phyloP scores from a whole-genome alignment of 176 grass and related monocot genomes.

The Aegilops umbellulata region DNA sequence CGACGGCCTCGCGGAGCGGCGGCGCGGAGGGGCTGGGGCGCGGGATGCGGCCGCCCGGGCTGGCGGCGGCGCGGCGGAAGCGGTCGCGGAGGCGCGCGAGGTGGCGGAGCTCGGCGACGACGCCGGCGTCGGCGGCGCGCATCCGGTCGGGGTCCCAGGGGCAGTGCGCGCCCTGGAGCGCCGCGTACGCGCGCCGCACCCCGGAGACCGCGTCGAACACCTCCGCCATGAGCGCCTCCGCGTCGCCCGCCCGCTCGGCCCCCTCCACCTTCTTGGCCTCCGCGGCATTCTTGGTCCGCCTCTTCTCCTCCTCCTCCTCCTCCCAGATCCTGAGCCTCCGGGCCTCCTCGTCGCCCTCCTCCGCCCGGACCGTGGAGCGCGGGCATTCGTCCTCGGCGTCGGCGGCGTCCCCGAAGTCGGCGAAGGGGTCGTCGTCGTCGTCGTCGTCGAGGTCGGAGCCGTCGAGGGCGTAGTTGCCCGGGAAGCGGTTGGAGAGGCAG shows the following conservation, averaged over 20 bases:
- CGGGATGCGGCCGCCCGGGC: slow-evolving; percentile 13
- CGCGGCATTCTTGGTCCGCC: not conserved
- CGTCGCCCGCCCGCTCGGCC: slow-evolving; percentile 32
- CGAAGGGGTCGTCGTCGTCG: slow-evolving; percentile 43
- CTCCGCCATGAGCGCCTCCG: slow-evolving; percentile 73
- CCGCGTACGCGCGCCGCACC: slow-evolving; percentile 66
- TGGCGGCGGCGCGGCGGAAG: slow-evolving; percentile 59
- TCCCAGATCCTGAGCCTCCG: slow-evolving; percentile 80
- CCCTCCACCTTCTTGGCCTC: not conserved
- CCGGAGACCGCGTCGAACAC: slow-evolving; percentile 86
- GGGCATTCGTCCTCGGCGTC: not conserved
- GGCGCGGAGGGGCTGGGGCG: not conserved
- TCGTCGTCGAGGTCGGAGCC: slow-evolving; percentile 45
- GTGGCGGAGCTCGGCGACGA: slow-evolving; percentile 84
- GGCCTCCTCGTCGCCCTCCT: slow-evolving; percentile 42
- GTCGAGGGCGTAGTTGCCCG: slow-evolving; percentile 38
- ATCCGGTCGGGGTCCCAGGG: slow-evolving; percentile 94
- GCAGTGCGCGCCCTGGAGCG: slow-evolving; percentile 79
- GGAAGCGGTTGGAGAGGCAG: slow-evolving; percentile 85
- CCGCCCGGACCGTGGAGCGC: no score
- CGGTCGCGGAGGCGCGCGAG: slow-evolving; percentile 73
- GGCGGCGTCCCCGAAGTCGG: slow-evolving; percentile 33
- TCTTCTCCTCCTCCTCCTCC: slow-evolving; percentile 31
- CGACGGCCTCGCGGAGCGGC: slow-evolving; percentile 70
- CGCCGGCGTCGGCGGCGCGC: slow-evolving; percentile 58